phyloP scores from a whole-genome alignment of 129 eudicot species.

The Flaveria ramosissima region DNA sequence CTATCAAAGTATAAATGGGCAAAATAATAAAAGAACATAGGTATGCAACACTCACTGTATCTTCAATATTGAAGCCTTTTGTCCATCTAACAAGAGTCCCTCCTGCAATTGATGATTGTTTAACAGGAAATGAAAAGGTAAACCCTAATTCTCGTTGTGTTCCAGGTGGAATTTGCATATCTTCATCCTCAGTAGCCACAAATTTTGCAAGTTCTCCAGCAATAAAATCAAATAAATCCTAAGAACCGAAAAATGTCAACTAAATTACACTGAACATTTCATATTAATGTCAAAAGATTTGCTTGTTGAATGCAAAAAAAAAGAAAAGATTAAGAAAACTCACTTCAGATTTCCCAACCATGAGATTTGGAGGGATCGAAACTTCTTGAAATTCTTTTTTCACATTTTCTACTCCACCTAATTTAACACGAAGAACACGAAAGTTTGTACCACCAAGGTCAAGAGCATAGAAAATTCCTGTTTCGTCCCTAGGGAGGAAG shows the following conservation, averaged over 20 bases:
- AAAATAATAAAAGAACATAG: slow-evolving; percentile 6
- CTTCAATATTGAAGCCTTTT: slow-evolving; percentile 87
- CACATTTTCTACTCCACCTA: slow-evolving; percentile 64
- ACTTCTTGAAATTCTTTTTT: slow-evolving; percentile 72
- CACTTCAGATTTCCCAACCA: slow-evolving; percentile 81
- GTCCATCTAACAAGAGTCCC: slow-evolving; percentile 94
- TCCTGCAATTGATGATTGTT: slow-evolving; percentile 77
- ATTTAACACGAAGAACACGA: slow-evolving; percentile 81
- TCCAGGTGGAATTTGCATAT: slow-evolving; percentile 65
- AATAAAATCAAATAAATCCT: slow-evolving; percentile 83
- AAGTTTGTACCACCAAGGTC: slow-evolving; percentile 99
- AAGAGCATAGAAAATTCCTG: slow-evolving; percentile 88
- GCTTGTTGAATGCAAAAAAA: not conserved
- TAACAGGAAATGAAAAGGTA: slow-evolving; percentile 93
- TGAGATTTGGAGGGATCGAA: slow-evolving; percentile 82
- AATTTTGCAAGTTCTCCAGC: slow-evolving; percentile 87
- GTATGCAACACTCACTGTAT: slow-evolving; percentile 51
- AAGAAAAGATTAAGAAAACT: slow-evolving; percentile 33
- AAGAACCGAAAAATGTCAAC: slow-evolving; percentile 22
- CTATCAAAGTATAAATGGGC: not conserved
- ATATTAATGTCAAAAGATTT: not conserved
- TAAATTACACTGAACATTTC: not conserved
- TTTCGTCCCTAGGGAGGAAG: slow-evolving; percentile 66
- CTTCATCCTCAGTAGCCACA: slow-evolving; percentile 82
- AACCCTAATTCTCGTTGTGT: slow-evolving; percentile 92